These are phyloP conservation scores for Phytophthora citricola DNA, from an alignment of 352 stramenopile species.

Conservation along the genomic window DNA sequence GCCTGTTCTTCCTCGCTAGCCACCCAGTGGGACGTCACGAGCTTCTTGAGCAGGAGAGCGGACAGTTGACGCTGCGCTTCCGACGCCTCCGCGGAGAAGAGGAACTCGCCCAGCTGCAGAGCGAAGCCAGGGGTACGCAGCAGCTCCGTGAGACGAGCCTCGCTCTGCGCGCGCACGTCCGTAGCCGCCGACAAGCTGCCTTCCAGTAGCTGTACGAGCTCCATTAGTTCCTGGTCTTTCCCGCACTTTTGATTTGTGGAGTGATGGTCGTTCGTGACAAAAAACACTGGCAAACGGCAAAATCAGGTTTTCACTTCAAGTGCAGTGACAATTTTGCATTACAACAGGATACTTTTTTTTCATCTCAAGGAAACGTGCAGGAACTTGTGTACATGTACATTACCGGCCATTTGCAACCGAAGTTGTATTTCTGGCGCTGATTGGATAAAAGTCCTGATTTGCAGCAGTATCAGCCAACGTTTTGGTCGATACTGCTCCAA, in stretches of 20 bases:
- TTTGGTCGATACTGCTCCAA: too few relatives aligned
- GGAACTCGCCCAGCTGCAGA: slow-evolving; percentile 71
- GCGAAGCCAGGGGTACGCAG: slow-evolving; percentile 71
- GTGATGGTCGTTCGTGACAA: slow-evolving; percentile 15
- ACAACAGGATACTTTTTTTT: too few relatives aligned
- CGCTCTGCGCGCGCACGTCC: slow-evolving; percentile 59
- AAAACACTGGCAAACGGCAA: neutral
- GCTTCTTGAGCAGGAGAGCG: slow-evolving; percentile 80
- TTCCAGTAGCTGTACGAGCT: slow-evolving; percentile 62
- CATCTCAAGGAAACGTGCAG: too few relatives aligned
- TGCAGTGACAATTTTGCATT: too few relatives aligned
- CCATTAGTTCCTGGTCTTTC: slow-evolving; percentile 25
- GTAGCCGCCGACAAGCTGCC: slow-evolving; percentile 56
- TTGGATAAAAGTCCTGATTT: too few relatives aligned
- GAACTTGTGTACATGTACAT: too few relatives aligned
- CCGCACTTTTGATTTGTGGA: slow-evolving; percentile 17
- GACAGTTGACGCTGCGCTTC: slow-evolving; percentile 68
- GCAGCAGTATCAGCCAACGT: too few relatives aligned
- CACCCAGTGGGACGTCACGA: slow-evolving; percentile 73
- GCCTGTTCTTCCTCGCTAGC: slow-evolving; percentile 39
- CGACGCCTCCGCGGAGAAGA: slow-evolving; percentile 52
- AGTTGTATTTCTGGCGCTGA: too few relatives aligned
- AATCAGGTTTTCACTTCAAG: neutral
- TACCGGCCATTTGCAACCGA: too few relatives aligned
- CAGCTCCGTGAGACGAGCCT: slow-evolving; percentile 70